Evolutionary conservation across 306 rosid genomes (phyloP).

Genomic region (Gleditsia sinensis): DNA sequence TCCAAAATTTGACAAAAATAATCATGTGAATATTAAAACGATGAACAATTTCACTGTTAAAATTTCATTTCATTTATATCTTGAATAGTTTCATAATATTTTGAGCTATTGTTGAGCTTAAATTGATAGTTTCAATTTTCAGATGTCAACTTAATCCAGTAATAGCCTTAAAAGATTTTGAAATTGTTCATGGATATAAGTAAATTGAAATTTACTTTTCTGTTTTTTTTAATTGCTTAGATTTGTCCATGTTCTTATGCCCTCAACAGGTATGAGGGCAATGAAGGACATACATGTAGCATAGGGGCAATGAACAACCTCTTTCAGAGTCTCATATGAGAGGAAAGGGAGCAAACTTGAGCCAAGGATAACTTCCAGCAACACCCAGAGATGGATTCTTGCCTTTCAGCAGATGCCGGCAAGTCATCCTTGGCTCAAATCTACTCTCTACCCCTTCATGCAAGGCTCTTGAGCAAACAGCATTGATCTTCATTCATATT

Average conservation of each 20-base stretch:
- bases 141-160: too few relatives aligned
- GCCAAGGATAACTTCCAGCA: conserved; percentile 32
- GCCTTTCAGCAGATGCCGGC: conserved; percentile 25
- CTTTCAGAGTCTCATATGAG: conserved; percentile 37
- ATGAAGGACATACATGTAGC: not conserved
- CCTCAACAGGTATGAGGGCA: not conserved
- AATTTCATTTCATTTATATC: too few relatives aligned
- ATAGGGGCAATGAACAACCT: not conserved
- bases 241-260: not conserved
- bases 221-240: not conserved
- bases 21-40: too few relatives aligned
- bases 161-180: too few relatives aligned
- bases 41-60: too few relatives aligned
- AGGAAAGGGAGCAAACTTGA: conserved; percentile 35
- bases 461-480: conserved; percentile 14
- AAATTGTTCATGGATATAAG: too few relatives aligned
- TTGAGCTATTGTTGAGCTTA: too few relatives aligned
- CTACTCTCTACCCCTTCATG: conserved; percentile 31
- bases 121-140: too few relatives aligned
- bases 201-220: too few relatives aligned
- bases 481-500: not conserved
- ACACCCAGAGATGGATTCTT: not conserved
- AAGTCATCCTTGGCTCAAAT: conserved; percentile 44
- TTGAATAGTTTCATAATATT: too few relatives aligned
- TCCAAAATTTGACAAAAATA: too few relatives aligned